A percentile compares a stretch with the other conserved stretches of the same genome.
Conservation (phyloP, 2,329 filamentous ascomycete genomes). For the Sporothrix dimorphospora region DNA sequence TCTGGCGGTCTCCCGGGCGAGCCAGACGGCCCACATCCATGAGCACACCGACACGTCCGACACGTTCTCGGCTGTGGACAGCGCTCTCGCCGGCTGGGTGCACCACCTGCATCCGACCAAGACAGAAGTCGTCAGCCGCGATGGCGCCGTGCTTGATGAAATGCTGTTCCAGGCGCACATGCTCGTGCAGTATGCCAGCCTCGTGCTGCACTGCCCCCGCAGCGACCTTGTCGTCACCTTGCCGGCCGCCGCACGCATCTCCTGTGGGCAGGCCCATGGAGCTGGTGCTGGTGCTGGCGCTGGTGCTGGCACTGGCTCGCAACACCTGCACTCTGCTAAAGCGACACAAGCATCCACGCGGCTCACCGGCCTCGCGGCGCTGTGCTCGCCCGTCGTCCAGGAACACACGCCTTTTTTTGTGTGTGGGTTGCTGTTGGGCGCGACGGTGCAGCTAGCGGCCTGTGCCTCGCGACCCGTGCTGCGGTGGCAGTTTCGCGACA, state of each 20-base stretch:
- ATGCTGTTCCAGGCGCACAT: slow-evolving; percentile 70
- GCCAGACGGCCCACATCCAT: not conserved
- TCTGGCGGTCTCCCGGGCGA: slow-evolving; percentile 39
- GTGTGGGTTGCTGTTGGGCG: slow-evolving; percentile 18
- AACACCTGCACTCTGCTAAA: not conserved
- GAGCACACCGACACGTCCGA: not conserved
- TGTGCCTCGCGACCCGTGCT: not conserved
- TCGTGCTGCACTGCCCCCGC: slow-evolving; percentile 24
- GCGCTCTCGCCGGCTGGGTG: slow-evolving; percentile 64
- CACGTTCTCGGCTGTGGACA: slow-evolving; percentile 51
- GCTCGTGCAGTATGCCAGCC: slow-evolving; percentile 43
- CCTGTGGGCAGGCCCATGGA: not conserved
- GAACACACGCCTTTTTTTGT: slow-evolving; percentile 26
- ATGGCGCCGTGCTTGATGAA: slow-evolving; percentile 62
- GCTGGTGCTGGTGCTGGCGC: not conserved
- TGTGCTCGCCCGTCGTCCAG: not conserved
- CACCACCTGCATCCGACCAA: slow-evolving; percentile 58
- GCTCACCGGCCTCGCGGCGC: slow-evolving; percentile 1
- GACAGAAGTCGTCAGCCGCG: slow-evolving; percentile 52
- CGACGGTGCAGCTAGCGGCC: slow-evolving; percentile 21
- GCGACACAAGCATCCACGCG: not conserved
- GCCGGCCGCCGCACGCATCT: slow-evolving; percentile 16
- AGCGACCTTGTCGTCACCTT: slow-evolving; percentile 18
- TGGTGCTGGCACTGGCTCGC: not conserved
- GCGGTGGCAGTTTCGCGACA: slow-evolving; percentile 16